phyloP scores from a whole-genome alignment of 164 flowering plant species.

The Akebia trifoliata region DNA sequence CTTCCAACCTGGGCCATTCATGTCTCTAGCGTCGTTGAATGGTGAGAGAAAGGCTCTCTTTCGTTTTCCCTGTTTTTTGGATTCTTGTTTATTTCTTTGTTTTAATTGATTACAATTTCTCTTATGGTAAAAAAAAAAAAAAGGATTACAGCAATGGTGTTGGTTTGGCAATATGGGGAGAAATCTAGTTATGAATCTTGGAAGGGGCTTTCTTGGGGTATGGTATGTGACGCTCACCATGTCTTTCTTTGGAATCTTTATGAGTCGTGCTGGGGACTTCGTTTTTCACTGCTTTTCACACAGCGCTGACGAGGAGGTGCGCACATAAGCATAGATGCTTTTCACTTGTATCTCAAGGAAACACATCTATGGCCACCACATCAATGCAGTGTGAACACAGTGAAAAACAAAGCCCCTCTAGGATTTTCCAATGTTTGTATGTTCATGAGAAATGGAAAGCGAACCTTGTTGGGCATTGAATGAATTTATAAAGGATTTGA shows the following conservation, averaged over 20 bases:
- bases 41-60: constrained; percentile 33
- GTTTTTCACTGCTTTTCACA: background rate
- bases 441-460: no score
- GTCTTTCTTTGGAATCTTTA: background rate
- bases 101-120: constrained; percentile 2
- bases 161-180: constrained; percentile 96
- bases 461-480: no score
- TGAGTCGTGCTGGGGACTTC: background rate
- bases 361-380: no score
- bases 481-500: no score
- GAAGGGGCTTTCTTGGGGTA: constrained; percentile 99
- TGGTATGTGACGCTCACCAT: constrained; percentile 49
- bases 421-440: background rate
- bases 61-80: background rate
- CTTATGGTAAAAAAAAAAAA: background rate
- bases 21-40: constrained; percentile 91
- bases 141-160: constrained; percentile 85
- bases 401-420: no score
- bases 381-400: no score
- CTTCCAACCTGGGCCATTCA: constrained; percentile 95
- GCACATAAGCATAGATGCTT: no score
- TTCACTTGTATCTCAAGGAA: no score
- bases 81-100: background rate
- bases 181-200: constrained; percentile 74
- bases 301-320: no score